phyloP scores from a whole-genome alignment of 2,329 filamentous ascomycete genomes.

The Cercospora sp. region DNA sequence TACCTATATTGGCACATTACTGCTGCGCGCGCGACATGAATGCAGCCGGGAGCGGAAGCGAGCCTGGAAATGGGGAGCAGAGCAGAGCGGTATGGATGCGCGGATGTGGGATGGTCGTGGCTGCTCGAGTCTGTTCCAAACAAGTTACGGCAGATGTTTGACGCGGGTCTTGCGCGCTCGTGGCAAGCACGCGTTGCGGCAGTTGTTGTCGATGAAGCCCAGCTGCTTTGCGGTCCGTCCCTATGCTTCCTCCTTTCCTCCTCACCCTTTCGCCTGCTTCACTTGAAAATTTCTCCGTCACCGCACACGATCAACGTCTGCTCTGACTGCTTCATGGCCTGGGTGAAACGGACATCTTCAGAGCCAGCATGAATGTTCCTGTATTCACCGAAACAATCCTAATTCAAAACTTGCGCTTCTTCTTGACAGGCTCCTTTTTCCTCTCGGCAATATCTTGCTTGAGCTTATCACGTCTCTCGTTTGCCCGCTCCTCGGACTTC shows the following conservation, averaged over 20 bases:
- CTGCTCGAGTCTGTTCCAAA: conserved; percentile 4
- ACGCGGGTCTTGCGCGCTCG: neutral
- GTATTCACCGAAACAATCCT: neutral
- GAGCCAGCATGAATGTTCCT: neutral
- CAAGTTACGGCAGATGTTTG: neutral
- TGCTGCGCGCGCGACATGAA: conserved; percentile 16
- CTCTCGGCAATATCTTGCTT: conserved; percentile 55
- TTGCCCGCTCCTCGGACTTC: conserved; percentile 55
- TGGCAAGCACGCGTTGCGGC: conserved; percentile 11
- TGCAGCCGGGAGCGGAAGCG: neutral
- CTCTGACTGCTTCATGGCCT: neutral
- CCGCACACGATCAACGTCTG: neutral
- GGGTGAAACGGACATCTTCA: neutral
- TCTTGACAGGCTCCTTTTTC: conserved; percentile 55
- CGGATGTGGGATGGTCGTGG: conserved; percentile 1
- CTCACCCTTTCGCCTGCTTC: neutral
- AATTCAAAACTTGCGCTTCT: conserved; percentile 57
- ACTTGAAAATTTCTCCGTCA: neutral
- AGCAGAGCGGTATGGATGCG: neutral
- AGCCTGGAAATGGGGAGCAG: neutral
- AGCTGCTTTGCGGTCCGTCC: neutral
- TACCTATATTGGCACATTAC: conserved; percentile 39
- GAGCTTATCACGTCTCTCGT: conserved; percentile 57
- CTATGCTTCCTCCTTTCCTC: neutral
- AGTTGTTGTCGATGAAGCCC: neutral